These are phyloP conservation scores for Lyophyllum atratum DNA, from an alignment of 768 basidiomycete species.

Conservation along the genomic window DNA sequence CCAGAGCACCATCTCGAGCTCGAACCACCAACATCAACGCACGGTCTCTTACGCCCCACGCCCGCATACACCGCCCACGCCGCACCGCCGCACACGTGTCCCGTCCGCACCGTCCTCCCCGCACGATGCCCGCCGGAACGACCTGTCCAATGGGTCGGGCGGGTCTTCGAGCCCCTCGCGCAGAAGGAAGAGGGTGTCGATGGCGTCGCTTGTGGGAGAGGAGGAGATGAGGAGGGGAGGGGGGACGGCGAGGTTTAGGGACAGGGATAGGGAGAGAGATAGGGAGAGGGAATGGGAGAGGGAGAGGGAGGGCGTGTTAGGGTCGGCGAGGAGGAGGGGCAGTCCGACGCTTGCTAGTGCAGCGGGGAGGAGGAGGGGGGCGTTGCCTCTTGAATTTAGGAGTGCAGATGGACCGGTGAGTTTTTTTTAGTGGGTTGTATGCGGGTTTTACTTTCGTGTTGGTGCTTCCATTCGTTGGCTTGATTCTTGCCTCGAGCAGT, in stretches of 20 bases:
- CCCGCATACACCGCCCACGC: slow-evolving; percentile 2
- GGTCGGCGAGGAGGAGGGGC: slow-evolving; percentile 56
- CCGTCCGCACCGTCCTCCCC: slow-evolving; percentile 47
- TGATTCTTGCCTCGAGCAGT: background rate
- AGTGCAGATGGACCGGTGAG: slow-evolving; percentile 11
- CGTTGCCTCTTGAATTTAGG: slow-evolving; percentile 45
- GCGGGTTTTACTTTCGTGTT: background rate
- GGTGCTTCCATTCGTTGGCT: background rate
- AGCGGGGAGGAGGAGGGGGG: slow-evolving; percentile 38
- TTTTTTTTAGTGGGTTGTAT: slow-evolving; percentile 2
- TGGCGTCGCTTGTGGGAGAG: slow-evolving; percentile 6
- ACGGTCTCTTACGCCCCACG: slow-evolving; percentile 5
- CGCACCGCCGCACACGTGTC: slow-evolving; percentile 36
- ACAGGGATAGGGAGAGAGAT: slow-evolving; percentile 28
- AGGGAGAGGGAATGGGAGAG: slow-evolving; percentile 28
- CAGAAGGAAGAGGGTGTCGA: slow-evolving; percentile 13
- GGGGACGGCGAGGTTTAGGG: slow-evolving; percentile 21
- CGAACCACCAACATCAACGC: slow-evolving; percentile 11
- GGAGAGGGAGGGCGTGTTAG: slow-evolving; percentile 46
- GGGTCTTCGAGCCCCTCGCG: slow-evolving; percentile 7
- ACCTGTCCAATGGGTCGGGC: slow-evolving; percentile 6
- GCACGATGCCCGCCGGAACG: background rate
- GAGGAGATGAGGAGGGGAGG: slow-evolving; percentile 27
- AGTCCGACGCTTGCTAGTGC: slow-evolving; percentile 19
- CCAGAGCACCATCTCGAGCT: background rate